Base-by-base conservation (phyloP, 179 eudicot genomes). In the Gypsophila paniculata region DNA sequence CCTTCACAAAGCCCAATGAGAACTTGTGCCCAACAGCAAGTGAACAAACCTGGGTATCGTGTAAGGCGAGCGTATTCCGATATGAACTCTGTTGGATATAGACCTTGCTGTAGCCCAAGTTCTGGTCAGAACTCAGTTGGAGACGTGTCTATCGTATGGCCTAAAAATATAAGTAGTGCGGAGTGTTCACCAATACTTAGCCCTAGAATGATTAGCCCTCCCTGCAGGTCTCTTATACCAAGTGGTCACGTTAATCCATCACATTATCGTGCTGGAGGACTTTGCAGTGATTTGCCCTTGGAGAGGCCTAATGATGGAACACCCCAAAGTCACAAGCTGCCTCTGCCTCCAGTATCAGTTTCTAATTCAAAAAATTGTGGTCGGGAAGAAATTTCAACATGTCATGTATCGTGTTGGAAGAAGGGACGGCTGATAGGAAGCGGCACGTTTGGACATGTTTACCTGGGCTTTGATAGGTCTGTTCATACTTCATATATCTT, bases 371-470 rank as follows among this genome's bases (percentile, higher is more conserved):
- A 92, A 73, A 89, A 92, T 74, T 90, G 90, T 34, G 91, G 90
- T 71, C 84, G 93, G 68, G 84, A 86, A 22, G 98, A 90, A 59
- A 90, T 80, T 82, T 90, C 86, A 36, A 73, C 84, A 22, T 90
- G 91, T 79, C 95, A 88, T 26, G 87, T 87, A 48, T 86, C 93
- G 6, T 84, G 93, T 53, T 93, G 98, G 98, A 93, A 89, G 73
- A 93, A 89, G 62, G 98, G 98, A 49, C 88, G 85, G 75, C 76
- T 93, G 82, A 86, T 93, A 26, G 98, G 98, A 58, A 83, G 98
- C 71, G 98, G 98, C 76, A 87, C 96, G 68, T 93, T 93, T 83
- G 98, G 98, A 60, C 96, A 93, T 76, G 98, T 93, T 38, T 93
- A 90, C 77, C 89, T 85, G 75, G 98, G 98, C 51, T 93, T 93